phyloP scores from a whole-genome alignment of 2,329 filamentous ascomycete species.

The Aspergillus glaucus region DNA sequence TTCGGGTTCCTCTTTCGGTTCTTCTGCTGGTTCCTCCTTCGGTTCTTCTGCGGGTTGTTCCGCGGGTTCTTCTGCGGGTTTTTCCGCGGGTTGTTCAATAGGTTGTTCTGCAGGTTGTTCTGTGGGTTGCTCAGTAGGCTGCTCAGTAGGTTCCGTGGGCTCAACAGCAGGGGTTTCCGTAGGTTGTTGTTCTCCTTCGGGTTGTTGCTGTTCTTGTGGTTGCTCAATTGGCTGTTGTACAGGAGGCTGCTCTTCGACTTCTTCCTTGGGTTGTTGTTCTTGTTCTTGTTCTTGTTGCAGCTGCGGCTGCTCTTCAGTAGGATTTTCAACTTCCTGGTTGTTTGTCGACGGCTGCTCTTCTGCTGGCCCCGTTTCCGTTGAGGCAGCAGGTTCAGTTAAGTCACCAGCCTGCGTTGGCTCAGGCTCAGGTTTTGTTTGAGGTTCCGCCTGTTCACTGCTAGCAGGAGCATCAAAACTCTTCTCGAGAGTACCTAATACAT shows the following conservation, averaged over 20 bases:
- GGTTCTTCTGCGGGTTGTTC: neutral
- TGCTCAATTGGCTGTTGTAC: conserved; percentile 2
- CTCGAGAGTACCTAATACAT: neutral
- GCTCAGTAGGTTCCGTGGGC: neutral
- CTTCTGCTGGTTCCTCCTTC: neutral
- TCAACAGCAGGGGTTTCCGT: neutral
- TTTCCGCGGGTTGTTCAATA: conserved; percentile 1
- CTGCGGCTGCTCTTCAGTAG: neutral
- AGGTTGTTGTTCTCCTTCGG: neutral
- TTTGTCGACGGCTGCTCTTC: neutral
- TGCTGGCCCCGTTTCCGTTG: neutral
- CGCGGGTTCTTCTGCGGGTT: neutral
- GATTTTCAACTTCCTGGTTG: neutral
- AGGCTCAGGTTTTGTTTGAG: neutral
- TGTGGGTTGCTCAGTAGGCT: neutral
- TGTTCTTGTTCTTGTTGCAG: neutral
- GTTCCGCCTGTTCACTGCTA: neutral
- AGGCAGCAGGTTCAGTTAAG: neutral
- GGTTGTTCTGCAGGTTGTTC: neutral
- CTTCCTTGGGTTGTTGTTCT: neutral
- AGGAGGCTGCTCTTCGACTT: neutral
- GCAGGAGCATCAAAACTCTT: neutral
- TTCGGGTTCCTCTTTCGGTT: neutral
- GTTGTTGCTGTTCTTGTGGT: neutral
- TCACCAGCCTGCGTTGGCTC: neutral